Base-by-base conservation (phyloP, 1,284 basidiomycete species). In the Lentinus polychrous region DNA sequence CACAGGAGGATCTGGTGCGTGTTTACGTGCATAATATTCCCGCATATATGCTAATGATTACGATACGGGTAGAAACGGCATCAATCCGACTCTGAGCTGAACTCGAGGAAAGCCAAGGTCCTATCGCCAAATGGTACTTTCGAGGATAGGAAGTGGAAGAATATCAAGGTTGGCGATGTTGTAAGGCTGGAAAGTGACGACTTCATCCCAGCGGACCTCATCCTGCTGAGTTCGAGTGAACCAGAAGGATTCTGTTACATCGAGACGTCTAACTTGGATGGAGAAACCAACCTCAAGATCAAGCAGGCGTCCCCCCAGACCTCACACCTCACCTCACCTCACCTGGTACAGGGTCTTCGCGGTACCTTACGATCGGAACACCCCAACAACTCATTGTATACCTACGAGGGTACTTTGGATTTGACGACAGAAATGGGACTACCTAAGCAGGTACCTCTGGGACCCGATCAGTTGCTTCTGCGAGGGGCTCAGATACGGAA, bases 241-340 rank as follows among this genome's bases (percentile, higher is more conserved):
- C 95, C 96, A 0, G 95, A 99, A 64, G 94, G 96, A 0, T 72
- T 98, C 39, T 97, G 94, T 59, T 99, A 98, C 61, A 91, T 99
- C 54, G 95, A 99, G 68, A 99, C 95, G 0, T 90, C 91, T 31
- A 99, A 99, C 65, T 75, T 99, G 18, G 96, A 99, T 60, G 95
- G 94, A 20, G 95, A 99, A 72, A 99, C 96, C 4, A 99, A 99
- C 62, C 76, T 99, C 57, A 99, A 99, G 73, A 98, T 99, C 70
- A 98, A 99, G 65, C 94, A 99, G 69, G 91, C 91, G 0, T 88
- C 88, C 14, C 76, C 90, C 0, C 82, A 91, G 22, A 97, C 94
- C 0, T 71, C 90, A 0, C 61, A 75, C 10, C 74, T 97, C 37
- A 93, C 84, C 8, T 81, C 88, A 1, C 93, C 95, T 0, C 71